These are phyloP conservation scores for Populus tomentosa DNA, from an alignment of 441 rosid genomes.

Conservation along the genomic window DNA sequence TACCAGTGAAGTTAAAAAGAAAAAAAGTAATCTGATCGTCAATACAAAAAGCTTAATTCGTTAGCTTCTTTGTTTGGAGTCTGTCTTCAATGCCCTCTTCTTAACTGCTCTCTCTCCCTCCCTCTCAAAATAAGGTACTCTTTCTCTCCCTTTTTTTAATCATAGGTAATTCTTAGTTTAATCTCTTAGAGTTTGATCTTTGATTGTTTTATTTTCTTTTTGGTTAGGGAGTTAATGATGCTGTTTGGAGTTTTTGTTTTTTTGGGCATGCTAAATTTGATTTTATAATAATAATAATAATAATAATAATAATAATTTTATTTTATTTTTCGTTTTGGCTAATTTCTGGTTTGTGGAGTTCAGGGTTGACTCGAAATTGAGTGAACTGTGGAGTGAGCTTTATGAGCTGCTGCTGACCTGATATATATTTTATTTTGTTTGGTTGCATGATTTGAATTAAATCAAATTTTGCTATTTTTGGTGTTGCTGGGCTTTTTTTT, in stretches of 20 bases:
- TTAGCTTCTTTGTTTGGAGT: neutral
- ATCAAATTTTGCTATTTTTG: neutral
- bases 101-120: neutral
- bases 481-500: neutral
- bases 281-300: too few species aligned
- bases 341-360: neutral
- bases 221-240: neutral
- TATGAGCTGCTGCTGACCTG: neutral
- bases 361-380: conserved; percentile 5
- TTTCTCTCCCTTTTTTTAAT: neutral
- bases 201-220: conserved; percentile 4
- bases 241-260: neutral
- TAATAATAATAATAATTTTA: too few species aligned
- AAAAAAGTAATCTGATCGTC: neutral
- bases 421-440: neutral
- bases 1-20: conserved; percentile 1
- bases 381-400: neutral
- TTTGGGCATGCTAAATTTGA: neutral
- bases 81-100: neutral
- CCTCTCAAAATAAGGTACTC: neutral
- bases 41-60: neutral
- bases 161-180: neutral
- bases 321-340: neutral
- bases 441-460: neutral
- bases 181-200: conserved; percentile 4